phyloP scores from a whole-genome alignment of 331 rosid species.

The Phaseolus coccineus region DNA sequence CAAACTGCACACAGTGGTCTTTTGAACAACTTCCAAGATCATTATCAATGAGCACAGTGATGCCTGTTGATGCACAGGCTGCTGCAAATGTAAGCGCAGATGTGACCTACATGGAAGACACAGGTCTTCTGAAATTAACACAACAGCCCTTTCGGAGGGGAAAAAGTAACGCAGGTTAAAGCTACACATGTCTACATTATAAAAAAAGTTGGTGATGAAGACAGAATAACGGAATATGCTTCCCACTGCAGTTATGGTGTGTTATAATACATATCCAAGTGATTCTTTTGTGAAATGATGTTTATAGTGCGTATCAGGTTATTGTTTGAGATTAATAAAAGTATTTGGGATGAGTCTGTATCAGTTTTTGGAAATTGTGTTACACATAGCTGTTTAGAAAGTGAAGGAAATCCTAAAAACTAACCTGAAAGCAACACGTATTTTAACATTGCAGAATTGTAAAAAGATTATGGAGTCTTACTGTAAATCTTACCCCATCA shows the following conservation, averaged over 20 bases:
- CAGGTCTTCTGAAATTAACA: slow-evolving; percentile 38
- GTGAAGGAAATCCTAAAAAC: slow-evolving; percentile 26
- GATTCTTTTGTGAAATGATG: neutral
- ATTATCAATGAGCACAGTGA: slow-evolving; percentile 90
- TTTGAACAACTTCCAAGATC: slow-evolving; percentile 68
- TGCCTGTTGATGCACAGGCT: slow-evolving; percentile 96
- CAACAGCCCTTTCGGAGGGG: slow-evolving; percentile 22
- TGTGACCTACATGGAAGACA: slow-evolving; percentile 64
- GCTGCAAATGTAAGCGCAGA: slow-evolving; percentile 91
- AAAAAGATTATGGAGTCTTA: slow-evolving; percentile 16
- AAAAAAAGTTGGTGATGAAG: slow-evolving; percentile 7
- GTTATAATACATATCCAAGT: neutral
- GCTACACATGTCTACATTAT: slow-evolving; percentile 7
- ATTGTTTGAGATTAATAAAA: neutral
- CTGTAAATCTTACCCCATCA: slow-evolving; percentile 81
- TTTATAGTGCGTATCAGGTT: neutral
- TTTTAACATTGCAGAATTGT: slow-evolving; percentile 21
- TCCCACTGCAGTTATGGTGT: neutral
- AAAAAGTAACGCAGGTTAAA: slow-evolving; percentile 11
- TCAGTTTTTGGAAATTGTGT: slow-evolving; percentile 7
- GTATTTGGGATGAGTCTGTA: neutral
- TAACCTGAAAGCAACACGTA: slow-evolving; percentile 6
- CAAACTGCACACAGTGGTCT: slow-evolving; percentile 79
- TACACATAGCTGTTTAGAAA: neutral
- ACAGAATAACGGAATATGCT: neutral